Evolutionary conservation across 495 filamentous ascomycete species (phyloP).

Genomic region (Neurospora sp.): DNA sequence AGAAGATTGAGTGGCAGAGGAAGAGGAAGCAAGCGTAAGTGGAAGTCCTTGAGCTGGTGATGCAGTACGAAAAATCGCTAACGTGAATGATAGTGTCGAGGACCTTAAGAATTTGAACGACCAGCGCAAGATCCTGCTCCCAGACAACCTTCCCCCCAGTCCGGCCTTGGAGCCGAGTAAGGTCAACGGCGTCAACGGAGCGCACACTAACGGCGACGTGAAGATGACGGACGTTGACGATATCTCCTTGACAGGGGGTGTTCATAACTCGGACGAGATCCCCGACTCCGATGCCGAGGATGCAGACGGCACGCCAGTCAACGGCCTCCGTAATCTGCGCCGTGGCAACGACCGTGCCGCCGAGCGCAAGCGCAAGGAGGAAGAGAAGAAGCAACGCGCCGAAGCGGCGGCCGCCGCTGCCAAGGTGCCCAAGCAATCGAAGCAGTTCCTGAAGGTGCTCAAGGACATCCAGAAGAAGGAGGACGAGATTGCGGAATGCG

Average conservation of each 20-base stretch:
- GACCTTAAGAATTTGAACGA: conserved; percentile 75
- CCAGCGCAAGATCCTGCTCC: conserved; percentile 75
- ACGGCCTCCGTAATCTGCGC: conserved; percentile 53
- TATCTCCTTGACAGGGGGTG: conserved; percentile 33
- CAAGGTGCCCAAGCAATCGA: conserved; percentile 74
- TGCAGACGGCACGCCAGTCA: conserved; percentile 30
- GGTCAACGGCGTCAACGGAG: conserved; percentile 14
- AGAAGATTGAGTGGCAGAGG: conserved; percentile 87
- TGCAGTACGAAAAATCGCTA: conserved; percentile 4
- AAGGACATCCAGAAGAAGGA: conserved; percentile 83
- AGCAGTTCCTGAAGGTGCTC: conserved; percentile 73
- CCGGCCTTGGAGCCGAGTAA: conserved; percentile 44
- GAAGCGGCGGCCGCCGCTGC: conserved; percentile 71
- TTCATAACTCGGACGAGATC: conserved; percentile 25
- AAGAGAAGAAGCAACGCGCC: conserved; percentile 68
- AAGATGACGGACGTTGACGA: conserved; percentile 57
- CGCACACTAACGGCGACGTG: conserved; percentile 29
- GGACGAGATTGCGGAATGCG: conserved; percentile 62
- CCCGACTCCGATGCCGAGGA: conserved; percentile 54
- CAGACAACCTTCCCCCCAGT: conserved; percentile 62
- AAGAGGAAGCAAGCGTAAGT: conserved; percentile 75
- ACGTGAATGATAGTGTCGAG: conserved; percentile 49
- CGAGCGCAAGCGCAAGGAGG: conserved; percentile 75
- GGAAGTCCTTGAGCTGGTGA: background rate
- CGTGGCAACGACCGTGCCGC: conserved; percentile 67